phyloP scores from a whole-genome alignment of 1,139 yeast species.

The Yamadazyma mexicana region DNA sequence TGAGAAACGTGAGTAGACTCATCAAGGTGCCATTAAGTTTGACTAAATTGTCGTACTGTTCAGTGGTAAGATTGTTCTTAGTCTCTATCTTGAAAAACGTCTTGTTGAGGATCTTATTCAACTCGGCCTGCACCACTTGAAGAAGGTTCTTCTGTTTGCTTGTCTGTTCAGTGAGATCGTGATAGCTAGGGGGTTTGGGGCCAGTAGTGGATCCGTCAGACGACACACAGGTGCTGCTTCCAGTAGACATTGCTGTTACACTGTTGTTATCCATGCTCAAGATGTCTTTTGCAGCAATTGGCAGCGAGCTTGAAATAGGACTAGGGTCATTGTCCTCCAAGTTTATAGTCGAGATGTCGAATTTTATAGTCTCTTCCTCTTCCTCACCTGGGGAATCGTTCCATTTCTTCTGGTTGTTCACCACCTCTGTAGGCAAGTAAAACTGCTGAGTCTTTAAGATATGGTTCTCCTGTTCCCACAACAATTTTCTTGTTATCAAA shows the following conservation, averaged over 20 bases:
- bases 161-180: slow-evolving; percentile 12
- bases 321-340: not conserved
- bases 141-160: slow-evolving; percentile 27
- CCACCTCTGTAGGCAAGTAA: slow-evolving; percentile 42
- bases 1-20: slow-evolving; percentile 26
- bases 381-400: slow-evolving; percentile 17
- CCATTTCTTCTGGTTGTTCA: slow-evolving; percentile 39
- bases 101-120: slow-evolving; percentile 33
- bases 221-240: not conserved
- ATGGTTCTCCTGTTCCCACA: slow-evolving; percentile 46
- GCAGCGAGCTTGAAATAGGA: not conserved
- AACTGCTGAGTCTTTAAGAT: slow-evolving; percentile 31
- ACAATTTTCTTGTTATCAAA: slow-evolving; percentile 36
- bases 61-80: slow-evolving; percentile 31
- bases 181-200: slow-evolving; percentile 9
- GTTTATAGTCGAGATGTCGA: slow-evolving; percentile 39
- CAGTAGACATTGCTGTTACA: not conserved
- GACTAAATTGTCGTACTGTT: slow-evolving; percentile 37
- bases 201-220: not conserved
- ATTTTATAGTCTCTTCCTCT: slow-evolving; percentile 26
- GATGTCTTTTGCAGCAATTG: not conserved
- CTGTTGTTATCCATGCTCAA: not conserved
- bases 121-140: slow-evolving; percentile 28
- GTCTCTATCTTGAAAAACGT: slow-evolving; percentile 37
- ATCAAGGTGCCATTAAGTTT: slow-evolving; percentile 32